Evolutionary conservation across 2,329 filamentous ascomycete species (phyloP).

Genomic region (Neonectria coccinea): DNA sequence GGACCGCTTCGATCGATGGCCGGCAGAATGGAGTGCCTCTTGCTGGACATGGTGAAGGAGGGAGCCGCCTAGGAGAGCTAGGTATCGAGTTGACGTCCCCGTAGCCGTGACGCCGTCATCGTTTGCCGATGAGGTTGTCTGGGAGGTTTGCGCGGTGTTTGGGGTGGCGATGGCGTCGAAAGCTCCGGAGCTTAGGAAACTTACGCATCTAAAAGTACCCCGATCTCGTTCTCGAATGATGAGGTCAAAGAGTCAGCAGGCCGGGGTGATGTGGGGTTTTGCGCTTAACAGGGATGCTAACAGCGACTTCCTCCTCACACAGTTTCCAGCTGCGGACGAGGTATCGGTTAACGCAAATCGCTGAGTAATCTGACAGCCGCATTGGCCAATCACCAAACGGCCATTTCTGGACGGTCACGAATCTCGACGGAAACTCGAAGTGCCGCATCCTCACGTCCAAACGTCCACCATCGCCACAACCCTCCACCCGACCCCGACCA

Average conservation of each 20-base stretch:
- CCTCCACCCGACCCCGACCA: constrained; percentile 48
- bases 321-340: neutral
- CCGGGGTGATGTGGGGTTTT: constrained; percentile 25
- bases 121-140: constrained; percentile 23
- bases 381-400: constrained; percentile 57
- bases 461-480: constrained; percentile 46
- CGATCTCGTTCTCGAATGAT: constrained; percentile 37
- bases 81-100: constrained; percentile 11
- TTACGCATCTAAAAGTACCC: constrained; percentile 26
- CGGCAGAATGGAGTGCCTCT: constrained; percentile 68
- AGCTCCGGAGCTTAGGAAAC: constrained; percentile 5
- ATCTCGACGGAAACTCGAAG: constrained; percentile 53
- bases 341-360: constrained; percentile 48
- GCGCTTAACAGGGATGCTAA: constrained; percentile 38
- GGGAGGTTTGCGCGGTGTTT: constrained; percentile 4
- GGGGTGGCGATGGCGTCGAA: neutral
- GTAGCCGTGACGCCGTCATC: constrained; percentile 27
- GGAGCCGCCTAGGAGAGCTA: constrained; percentile 4
- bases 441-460: constrained; percentile 50
- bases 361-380: constrained; percentile 46
- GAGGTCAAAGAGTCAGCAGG: constrained; percentile 38
- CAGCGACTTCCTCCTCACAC: constrained; percentile 23
- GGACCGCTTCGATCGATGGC: constrained; percentile 65
- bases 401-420: constrained; percentile 53
- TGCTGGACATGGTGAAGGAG: constrained; percentile 56